Conservation (phyloP, 2,329 filamentous ascomycete species). For the Pseudopithomyces maydicus region DNA sequence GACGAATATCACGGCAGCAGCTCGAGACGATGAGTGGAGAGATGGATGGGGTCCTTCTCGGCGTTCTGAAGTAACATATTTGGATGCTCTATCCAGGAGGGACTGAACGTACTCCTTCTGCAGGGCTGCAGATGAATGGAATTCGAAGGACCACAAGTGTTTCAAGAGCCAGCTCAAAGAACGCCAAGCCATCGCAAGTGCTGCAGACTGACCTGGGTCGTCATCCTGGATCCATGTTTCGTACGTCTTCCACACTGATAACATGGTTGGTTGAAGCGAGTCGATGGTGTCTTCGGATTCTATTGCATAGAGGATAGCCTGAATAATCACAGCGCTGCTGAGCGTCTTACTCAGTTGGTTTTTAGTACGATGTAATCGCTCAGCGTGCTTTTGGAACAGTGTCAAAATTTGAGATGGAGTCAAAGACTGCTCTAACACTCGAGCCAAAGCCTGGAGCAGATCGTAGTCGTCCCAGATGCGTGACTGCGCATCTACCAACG, state of each 20-base stretch:
- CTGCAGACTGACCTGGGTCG: slow-evolving; percentile 19
- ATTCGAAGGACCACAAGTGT: slow-evolving; percentile 36
- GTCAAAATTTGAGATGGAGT: slow-evolving; percentile 38
- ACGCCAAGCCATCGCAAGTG: slow-evolving; percentile 32
- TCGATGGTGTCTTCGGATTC: slow-evolving; percentile 28
- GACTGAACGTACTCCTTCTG: slow-evolving; percentile 32
- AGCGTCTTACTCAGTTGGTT: slow-evolving; percentile 22
- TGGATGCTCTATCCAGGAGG: slow-evolving; percentile 30
- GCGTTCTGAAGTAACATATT: slow-evolving; percentile 22
- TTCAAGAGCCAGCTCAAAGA: slow-evolving; percentile 32
- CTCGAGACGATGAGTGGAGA: slow-evolving; percentile 23
- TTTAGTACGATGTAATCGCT: slow-evolving; percentile 18
- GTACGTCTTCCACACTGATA: slow-evolving; percentile 27
- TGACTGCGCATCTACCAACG: slow-evolving; percentile 19
- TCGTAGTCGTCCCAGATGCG: slow-evolving; percentile 38
- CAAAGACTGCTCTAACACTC: slow-evolving; percentile 37
- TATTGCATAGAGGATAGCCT: slow-evolving; percentile 33
- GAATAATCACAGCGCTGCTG: slow-evolving; percentile 35
- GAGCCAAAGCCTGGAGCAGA: slow-evolving; percentile 26
- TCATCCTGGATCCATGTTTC: slow-evolving; percentile 26
- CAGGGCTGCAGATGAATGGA: slow-evolving; percentile 30
- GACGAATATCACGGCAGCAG: slow-evolving; percentile 34
- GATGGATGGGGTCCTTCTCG: slow-evolving; percentile 12
- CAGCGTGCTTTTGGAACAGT: slow-evolving; percentile 34
- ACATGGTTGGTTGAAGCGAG: slow-evolving; percentile 26